These are phyloP conservation scores for Dactylellina drechsleri DNA, from an alignment of 2,329 filamentous ascomycete genomes.

Conservation along the genomic window DNA sequence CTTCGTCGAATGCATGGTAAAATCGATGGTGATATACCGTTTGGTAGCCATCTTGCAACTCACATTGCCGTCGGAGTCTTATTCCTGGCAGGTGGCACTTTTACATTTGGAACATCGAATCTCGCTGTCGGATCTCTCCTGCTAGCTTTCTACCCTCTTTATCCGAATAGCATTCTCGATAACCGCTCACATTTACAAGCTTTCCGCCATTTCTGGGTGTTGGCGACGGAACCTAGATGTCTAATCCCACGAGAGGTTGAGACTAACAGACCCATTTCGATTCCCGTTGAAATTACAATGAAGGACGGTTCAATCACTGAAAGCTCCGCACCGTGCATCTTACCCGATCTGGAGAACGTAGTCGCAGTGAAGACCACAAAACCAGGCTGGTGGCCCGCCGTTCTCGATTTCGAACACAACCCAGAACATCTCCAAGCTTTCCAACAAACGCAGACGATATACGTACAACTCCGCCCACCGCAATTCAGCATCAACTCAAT, in stretches of 20 bases:
- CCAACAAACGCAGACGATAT: conserved; percentile 75
- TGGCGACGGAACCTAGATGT: conserved; percentile 89
- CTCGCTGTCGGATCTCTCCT: conserved; percentile 86
- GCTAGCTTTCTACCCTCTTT: conserved; percentile 92
- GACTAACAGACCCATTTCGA: conserved; percentile 79
- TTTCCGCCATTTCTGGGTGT: conserved; percentile 95
- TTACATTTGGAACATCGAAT: conserved; percentile 89
- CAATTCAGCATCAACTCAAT: conserved; percentile 71
- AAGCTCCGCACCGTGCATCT: conserved; percentile 67
- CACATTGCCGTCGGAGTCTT: conserved; percentile 91
- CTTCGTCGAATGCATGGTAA: conserved; percentile 88
- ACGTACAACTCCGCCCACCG: conserved; percentile 75
- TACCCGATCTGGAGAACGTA: conserved; percentile 74
- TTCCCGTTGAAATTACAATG: conserved; percentile 75
- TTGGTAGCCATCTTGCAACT: conserved; percentile 90
- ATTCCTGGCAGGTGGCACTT: conserved; percentile 90
- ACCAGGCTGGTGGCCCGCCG: conserved; percentile 81
- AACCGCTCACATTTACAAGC: conserved; percentile 95
- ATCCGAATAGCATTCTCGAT: conserved; percentile 87
- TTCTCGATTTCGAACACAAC: conserved; percentile 76
- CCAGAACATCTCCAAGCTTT: conserved; percentile 73
- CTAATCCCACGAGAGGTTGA: conserved; percentile 87
- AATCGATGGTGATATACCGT: conserved; percentile 82
- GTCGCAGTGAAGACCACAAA: conserved; percentile 71
- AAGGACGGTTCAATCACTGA: conserved; percentile 64